Percentiles rank a stretch among this genome's conserved stretches.
Conservation (phyloP, 257 asterid genomes). For the Solanum clarkiae region DNA sequence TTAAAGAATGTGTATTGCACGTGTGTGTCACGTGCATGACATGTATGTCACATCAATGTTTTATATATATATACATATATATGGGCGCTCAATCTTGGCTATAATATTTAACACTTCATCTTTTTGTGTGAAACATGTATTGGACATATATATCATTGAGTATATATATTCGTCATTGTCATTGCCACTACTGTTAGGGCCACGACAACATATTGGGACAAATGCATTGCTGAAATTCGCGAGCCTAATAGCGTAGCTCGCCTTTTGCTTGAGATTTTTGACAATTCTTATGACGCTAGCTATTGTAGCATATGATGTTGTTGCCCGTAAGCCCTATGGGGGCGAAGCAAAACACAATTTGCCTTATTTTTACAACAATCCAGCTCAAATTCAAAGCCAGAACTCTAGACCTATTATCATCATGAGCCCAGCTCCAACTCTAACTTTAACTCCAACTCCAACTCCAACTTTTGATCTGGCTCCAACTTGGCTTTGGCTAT, state of each 20-base stretch:
- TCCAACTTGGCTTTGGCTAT: too few relatives aligned
- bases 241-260: constrained; percentile 75
- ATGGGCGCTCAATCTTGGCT: neutral
- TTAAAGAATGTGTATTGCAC: too few relatives aligned
- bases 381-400: neutral
- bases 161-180: neutral
- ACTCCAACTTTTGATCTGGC: neutral
- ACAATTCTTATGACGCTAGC: constrained; percentile 65
- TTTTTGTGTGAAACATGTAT: neutral
- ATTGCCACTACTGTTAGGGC: neutral
- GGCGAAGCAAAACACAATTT: constrained; percentile 48
- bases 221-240: constrained; percentile 88
- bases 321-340: constrained; percentile 56
- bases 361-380: constrained; percentile 32
- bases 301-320: constrained; percentile 46
- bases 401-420: neutral
- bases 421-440: neutral
- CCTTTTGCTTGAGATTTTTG: constrained; percentile 76
- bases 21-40: too few relatives aligned
- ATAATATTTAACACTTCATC: neutral
- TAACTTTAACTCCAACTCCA: too few relatives aligned
- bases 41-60: too few relatives aligned
- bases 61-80: too few relatives aligned
- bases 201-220: constrained; percentile 84
- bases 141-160: neutral